phyloP scores from a whole-genome alignment of 345 rosid species.

The Garcia nutans region DNA sequence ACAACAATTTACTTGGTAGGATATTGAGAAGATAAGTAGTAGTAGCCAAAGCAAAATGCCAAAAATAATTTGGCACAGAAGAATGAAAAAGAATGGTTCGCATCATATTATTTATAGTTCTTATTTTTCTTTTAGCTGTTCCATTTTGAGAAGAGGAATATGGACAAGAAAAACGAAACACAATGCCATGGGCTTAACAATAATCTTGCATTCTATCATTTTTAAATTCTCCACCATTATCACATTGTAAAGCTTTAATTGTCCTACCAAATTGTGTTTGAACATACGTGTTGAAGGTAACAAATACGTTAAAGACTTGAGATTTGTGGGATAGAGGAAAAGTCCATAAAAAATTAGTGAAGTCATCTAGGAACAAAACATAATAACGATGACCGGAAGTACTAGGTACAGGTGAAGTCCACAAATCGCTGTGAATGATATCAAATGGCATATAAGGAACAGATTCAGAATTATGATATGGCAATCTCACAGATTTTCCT shows the following conservation, averaged over 20 bases:
- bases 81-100: background rate
- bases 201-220: background rate
- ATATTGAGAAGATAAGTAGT: background rate
- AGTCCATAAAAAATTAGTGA: background rate
- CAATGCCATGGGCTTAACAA: background rate
- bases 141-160: constrained; percentile 5
- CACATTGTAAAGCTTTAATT: background rate
- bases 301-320: background rate
- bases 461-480: too few relatives aligned
- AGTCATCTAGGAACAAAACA: background rate
- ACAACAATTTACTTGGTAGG: background rate
- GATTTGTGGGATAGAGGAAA: background rate
- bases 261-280: background rate
- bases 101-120: background rate
- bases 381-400: background rate
- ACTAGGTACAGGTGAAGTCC: background rate
- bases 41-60: background rate
- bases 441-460: background rate
- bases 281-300: background rate
- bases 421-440: too few relatives aligned
- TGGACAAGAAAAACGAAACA: constrained; percentile 4
- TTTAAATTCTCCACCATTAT: background rate
- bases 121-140: background rate
- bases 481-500: too few relatives aligned
- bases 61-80: background rate